Evolutionary conservation across 2,329 filamentous ascomycete genomes (phyloP).

Genomic region (Dryadomyces quercivorus): DNA sequence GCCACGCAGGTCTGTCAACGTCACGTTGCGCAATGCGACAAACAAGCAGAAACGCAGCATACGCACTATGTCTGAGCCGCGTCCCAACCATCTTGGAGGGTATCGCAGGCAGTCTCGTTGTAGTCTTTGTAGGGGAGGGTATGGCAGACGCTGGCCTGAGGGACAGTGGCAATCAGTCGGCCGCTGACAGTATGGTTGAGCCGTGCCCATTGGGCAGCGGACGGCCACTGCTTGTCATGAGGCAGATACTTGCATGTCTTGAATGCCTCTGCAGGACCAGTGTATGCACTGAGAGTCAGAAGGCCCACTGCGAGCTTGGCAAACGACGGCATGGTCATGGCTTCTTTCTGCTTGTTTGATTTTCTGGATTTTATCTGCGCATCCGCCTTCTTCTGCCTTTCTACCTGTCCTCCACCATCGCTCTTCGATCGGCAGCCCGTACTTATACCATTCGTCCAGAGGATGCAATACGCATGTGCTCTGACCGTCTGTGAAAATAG

Average conservation of each 20-base stretch:
- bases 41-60: not conserved
- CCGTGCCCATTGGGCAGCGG: not conserved
- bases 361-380: too few species aligned
- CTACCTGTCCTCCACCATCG: too few species aligned
- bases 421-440: too few species aligned
- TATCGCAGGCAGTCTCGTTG: not conserved
- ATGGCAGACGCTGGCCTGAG: not conserved
- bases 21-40: not conserved
- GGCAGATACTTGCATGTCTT: not conserved
- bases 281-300: not conserved
- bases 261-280: not conserved
- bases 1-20: not conserved
- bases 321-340: not conserved
- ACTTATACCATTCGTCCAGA: too few species aligned
- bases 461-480: too few species aligned
- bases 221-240: not conserved
- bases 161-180: not conserved
- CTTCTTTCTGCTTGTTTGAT: too few species aligned
- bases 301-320: not conserved
- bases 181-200: not conserved
- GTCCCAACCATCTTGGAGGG: not conserved
- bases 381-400: too few species aligned
- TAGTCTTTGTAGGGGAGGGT: not conserved
- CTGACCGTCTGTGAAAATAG: too few species aligned
- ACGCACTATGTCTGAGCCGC: not conserved